Evolutionary conservation across 1,284 basidiomycete genomes (phyloP), one percentile per base, ranked within the genome.

Genomic region (Phylloporus gajari): DNA sequence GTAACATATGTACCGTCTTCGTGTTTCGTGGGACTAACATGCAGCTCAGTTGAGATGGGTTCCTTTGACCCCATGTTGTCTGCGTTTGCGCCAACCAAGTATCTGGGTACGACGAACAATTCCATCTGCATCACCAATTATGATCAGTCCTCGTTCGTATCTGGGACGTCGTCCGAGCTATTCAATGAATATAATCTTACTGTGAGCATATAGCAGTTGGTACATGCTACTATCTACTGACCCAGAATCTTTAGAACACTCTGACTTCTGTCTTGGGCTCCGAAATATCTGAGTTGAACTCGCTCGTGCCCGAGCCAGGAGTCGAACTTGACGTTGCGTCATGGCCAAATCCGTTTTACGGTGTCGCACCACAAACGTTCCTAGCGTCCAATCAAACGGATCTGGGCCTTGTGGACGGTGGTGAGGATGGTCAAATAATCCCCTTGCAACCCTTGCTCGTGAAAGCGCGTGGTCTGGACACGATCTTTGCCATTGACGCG

Each of bases 361-460:
- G 85, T 21, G 61, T 87, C 7, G 77, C 84, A 6, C 77, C 80
- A 3, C 68, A 72, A 0, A 85, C 84, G 1, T 88, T 85, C 70
- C 67, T 84, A 8, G 83, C 85, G 72, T 78, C 84, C 3, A 77
- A 80, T 27, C 61, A 63, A 27, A 63, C 61, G n/a, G 25, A 38
- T 13, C 75, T 88, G 2, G 75, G 67, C 7, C 73, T 88, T 13
- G 82, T 85, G 13, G 87, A 88, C 61, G 87, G 86, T 30, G 86
- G 86, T 11, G 78, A 81, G 65, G 81, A 87, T 67, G 85, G 85
- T 7, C 83, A 90, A 72, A 78, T 84, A 63, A 80, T 88, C n/a
- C 88, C 90, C 0, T 67, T 91, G 19, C 86, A 88, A 74, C 90
- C 90, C 0, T 79, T 91, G 44, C 81, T 91, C 9, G 87, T 90